A percentile compares a stretch with the other conserved stretches of the same genome.
Evolutionary conservation across 1,139 yeast genomes (phyloP).

Genomic region (Pichia sp.): DNA sequence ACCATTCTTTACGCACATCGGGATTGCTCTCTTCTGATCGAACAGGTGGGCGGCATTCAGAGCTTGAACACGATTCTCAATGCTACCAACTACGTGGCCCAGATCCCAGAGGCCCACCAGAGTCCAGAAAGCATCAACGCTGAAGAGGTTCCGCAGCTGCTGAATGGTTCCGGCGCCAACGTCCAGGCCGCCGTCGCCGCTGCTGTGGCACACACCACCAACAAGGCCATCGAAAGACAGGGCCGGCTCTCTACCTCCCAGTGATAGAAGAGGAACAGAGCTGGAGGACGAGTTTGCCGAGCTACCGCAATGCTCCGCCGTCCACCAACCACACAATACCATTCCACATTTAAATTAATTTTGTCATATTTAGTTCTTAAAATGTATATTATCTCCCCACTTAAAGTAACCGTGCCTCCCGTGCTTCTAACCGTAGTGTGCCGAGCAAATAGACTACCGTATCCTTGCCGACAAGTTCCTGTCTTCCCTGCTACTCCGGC

Average conservation of each 20-base stretch:
- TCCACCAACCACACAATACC: neutral
- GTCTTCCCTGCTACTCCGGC: neutral
- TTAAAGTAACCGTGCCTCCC: neutral
- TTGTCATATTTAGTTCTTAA: neutral
- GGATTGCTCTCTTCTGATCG: constrained; percentile 31
- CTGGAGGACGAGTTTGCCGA: no score
- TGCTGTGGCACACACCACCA: constrained; percentile 27
- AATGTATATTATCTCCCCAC: neutral
- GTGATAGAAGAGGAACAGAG: neutral
- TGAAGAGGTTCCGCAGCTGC: constrained; percentile 16
- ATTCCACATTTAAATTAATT: neutral
- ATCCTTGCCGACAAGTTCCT: no score
- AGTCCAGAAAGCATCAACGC: constrained; percentile 10
- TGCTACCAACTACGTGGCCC: constrained; percentile 26
- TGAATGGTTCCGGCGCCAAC: constrained; percentile 29
- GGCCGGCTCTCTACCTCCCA: constrained; percentile 8
- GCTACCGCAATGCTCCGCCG: no score
- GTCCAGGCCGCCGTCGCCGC: constrained; percentile 35
- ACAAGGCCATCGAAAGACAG: constrained; percentile 23
- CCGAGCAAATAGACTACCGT: neutral
- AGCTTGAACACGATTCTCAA: constrained; percentile 27
- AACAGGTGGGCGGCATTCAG: constrained; percentile 31
- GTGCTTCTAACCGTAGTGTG: neutral
- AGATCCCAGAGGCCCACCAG: constrained; percentile 18
- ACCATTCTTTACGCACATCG: constrained; percentile 36